Evolutionary conservation across 2,329 filamentous ascomycete species (phyloP).

Genomic region (Anisogramma anomala): DNA sequence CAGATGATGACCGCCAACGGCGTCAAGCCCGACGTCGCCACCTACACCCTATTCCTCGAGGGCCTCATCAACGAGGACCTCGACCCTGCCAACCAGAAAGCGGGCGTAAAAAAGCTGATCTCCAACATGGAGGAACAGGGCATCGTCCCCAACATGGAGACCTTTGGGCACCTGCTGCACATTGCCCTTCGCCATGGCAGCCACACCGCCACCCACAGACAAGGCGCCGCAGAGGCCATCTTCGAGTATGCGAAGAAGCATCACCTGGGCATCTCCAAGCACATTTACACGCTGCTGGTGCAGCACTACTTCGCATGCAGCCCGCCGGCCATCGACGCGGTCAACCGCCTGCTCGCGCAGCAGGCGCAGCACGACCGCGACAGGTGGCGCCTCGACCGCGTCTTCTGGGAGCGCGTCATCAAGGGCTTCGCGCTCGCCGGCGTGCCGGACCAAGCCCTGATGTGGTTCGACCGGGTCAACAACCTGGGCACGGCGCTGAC

Average conservation of each 20-base stretch:
- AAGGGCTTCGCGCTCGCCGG: slow-evolving; percentile 50
- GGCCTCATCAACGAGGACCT: slow-evolving; percentile 34
- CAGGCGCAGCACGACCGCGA: slow-evolving; percentile 26
- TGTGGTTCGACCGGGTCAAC: slow-evolving; percentile 36
- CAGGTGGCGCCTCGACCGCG: slow-evolving; percentile 41
- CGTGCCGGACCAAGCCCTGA: slow-evolving; percentile 38
- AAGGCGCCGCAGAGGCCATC: slow-evolving; percentile 42
- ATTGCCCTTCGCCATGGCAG: slow-evolving; percentile 36
- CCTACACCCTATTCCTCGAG: slow-evolving; percentile 63
- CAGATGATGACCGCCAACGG: slow-evolving; percentile 44
- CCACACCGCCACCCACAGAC: slow-evolving; percentile 16
- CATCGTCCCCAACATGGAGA: slow-evolving; percentile 47
- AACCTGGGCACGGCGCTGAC: slow-evolving; percentile 31
- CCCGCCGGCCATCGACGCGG: slow-evolving; percentile 47
- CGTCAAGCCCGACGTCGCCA: slow-evolving; percentile 51
- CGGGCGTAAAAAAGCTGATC: slow-evolving; percentile 40
- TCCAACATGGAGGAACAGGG: slow-evolving; percentile 44
- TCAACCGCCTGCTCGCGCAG: slow-evolving; percentile 50
- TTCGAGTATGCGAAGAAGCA: slow-evolving; percentile 48
- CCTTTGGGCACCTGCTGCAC: slow-evolving; percentile 61
- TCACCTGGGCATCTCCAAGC: slow-evolving; percentile 42
- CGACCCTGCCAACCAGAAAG: slow-evolving; percentile 38
- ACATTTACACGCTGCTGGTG: slow-evolving; percentile 66
- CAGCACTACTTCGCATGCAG: slow-evolving; percentile 51
- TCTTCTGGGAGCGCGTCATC: slow-evolving; percentile 61